Evolutionary conservation across 495 filamentous ascomycete genomes (phyloP), one percentile per base, ranked within the genome.

Genomic region (Endocarpon pusillum): DNA sequence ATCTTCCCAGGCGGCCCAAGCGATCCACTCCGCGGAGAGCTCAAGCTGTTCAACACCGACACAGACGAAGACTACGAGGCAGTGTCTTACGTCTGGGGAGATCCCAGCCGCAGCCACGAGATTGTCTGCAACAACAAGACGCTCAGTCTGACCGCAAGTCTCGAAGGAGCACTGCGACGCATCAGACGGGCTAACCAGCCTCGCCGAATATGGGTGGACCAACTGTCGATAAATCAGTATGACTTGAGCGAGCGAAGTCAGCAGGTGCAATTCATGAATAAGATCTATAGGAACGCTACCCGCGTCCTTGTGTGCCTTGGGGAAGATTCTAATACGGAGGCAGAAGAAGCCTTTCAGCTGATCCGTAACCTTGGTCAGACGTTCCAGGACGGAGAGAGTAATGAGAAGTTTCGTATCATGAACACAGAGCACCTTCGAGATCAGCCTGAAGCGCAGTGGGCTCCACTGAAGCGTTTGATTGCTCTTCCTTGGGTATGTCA

Each of bases 51-150:
- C n/a, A n/a, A n/a, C n/a, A n/a, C n/a, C n/a, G n/a, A n/a, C n/a
- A n/a, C n/a, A n/a, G n/a, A n/a, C n/a, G n/a, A n/a, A 1, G 35
- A 32, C 16, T 37, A 37, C 15, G 35, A 37, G 23, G 35, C 35
- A 14, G 6, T 37, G 20, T 37, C 35, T 21, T 37, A 37, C 20
- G 24, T 27, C 4, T 37, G 35, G 35, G 35, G 35, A 30, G 35
- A 37, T 37, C 23, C 29, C 20, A 37, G 22, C 21, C 10, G 7
- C 15, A 37, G 14, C 20, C 24, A 23, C 23, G 19, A 11, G 19
- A 17, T 37, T 2, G 32, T 31, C 9, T 37, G 35, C 35, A 9
- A 37, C 6, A 27, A 27, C 14, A 37, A 37, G 32, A 37, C 15
- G 4, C 6, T 37, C 15, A 27, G 32, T 12, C 24, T 37, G 24